Percentiles rank a stretch among this genome's conserved stretches.
These are phyloP conservation scores for Marsdenia floribunda DNA, from an alignment of 257 asterid genomes.

Conservation along the genomic window DNA sequence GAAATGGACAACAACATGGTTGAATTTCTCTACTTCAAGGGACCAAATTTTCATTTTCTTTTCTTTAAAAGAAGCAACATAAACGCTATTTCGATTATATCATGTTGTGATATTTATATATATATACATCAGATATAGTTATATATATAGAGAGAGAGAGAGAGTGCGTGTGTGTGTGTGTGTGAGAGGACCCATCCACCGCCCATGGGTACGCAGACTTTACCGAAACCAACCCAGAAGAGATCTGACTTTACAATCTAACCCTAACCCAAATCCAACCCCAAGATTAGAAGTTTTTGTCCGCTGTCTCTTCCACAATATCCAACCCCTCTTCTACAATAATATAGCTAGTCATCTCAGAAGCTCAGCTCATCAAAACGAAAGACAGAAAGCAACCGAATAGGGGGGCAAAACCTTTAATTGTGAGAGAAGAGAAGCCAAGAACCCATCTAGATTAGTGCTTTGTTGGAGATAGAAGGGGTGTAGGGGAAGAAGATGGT, in stretches of 20 bases:
- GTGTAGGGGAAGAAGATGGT: neutral
- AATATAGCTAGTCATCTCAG: neutral
- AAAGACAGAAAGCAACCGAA: neutral
- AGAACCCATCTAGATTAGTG: neutral
- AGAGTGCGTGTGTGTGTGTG: too few species aligned
- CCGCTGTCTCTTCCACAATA: neutral
- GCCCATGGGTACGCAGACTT: slow-evolving; percentile 19
- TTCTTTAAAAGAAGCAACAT: neutral
- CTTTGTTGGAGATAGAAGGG: neutral
- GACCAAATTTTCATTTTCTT: neutral
- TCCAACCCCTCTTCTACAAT: neutral
- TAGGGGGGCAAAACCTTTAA: neutral
- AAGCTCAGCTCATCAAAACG: neutral
- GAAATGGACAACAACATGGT: neutral
- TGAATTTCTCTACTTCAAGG: neutral
- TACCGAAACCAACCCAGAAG: slow-evolving; percentile 15
- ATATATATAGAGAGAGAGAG: neutral
- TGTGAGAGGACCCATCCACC: slow-evolving; percentile 28
- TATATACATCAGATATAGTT: neutral
- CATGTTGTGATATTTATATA: neutral
- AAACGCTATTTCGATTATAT: neutral
- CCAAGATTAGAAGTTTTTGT: slow-evolving; percentile 2
- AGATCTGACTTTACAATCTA: slow-evolving; percentile 14
- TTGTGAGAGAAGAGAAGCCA: neutral
- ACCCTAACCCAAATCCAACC: slow-evolving; percentile 21